Percentiles rank a stretch among this genome's conserved stretches.
These are phyloP conservation scores for Macadamia tetraphylla DNA, from an alignment of 164 flowering plant genomes.

Conservation along the genomic window DNA sequence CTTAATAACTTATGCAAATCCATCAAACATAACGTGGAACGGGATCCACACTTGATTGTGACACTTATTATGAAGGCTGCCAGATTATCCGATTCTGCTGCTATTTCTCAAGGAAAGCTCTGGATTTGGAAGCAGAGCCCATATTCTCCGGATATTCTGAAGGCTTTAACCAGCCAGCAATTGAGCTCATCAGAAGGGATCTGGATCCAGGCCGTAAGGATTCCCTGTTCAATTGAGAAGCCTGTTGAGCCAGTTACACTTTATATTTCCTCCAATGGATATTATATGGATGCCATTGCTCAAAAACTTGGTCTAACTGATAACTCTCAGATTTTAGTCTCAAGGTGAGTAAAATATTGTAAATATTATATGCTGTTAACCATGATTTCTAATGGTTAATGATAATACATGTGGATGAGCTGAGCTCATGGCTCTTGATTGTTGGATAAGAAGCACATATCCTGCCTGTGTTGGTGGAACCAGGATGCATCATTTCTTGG, in stretches of 20 bases:
- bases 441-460: background rate
- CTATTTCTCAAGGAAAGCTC: slow-evolving; percentile 39
- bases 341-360: slow-evolving; percentile 46
- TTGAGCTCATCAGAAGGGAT: slow-evolving; percentile 23
- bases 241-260: slow-evolving; percentile 44
- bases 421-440: background rate
- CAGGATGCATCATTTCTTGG: too few species aligned
- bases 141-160: slow-evolving; percentile 39
- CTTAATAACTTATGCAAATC: slow-evolving; percentile 54
- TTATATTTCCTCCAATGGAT: slow-evolving; percentile 40
- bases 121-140: slow-evolving; percentile 47
- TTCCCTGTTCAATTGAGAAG: slow-evolving; percentile 55
- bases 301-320: slow-evolving; percentile 49
- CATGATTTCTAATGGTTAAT: background rate
- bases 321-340: slow-evolving; percentile 53
- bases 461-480: too few species aligned
- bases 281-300: slow-evolving; percentile 83
- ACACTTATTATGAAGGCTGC: slow-evolving; percentile 50
- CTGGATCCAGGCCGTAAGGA: slow-evolving; percentile 37
- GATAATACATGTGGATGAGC: background rate
- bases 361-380: background rate
- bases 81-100: slow-evolving; percentile 34
- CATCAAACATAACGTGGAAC: slow-evolving; percentile 55
- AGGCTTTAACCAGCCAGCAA: slow-evolving; percentile 22
- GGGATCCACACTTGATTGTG: slow-evolving; percentile 44